Evolutionary conservation across 768 basidiomycete species (phyloP), one percentile per base, ranked within the genome.

Genomic region (Thelephora ganbajun): DNA sequence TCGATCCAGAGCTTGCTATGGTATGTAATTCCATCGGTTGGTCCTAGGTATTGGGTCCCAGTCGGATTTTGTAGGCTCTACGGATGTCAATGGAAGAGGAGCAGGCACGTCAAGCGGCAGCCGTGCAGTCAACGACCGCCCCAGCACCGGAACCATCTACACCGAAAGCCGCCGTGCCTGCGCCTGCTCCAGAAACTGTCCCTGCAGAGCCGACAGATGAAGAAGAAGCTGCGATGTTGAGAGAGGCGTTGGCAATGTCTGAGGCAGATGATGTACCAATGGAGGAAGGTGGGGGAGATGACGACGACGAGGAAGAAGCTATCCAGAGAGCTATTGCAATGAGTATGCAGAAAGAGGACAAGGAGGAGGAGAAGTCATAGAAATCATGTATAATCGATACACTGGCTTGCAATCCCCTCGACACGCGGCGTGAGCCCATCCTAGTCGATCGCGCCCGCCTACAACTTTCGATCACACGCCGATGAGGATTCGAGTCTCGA

Each of bases 31-130:
- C 7, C 33, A 47, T 30, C 26, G 14, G 14, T 34, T 37, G n/a
- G n/a, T n/a, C 39, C 19, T 41, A n/a, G n/a, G 3, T 11, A 33
- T 33, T 33, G n/a, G 46, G 16, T 30, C 36, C 5, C 43, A 6
- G n/a, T 30, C 49, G n/a, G 18, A 37, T 51, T 47, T 4, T 23
- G 36, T 54, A 96, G 93, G 94, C 92, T 9, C 74, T 99, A 36
- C 85, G 93, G 33, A 89, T 98, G 87, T 97, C 93, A 1, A 80
- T 98, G 74, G 88, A 94, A 67, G 92, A 96, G 60, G 90, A 91
- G 45, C 79, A 82, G 58, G 89, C 88, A 14, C 80, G 92, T 11
- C 70, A 76, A 70, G 70, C 71, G 7, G 68, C 72, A 11, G 66
- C 70, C 5, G 68, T 65, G 44, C 68, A 74, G 14, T 66, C 62